phyloP scores from a whole-genome alignment of 371 early-diverging fungal genomes.

The Mucor lusitanicus region DNA sequence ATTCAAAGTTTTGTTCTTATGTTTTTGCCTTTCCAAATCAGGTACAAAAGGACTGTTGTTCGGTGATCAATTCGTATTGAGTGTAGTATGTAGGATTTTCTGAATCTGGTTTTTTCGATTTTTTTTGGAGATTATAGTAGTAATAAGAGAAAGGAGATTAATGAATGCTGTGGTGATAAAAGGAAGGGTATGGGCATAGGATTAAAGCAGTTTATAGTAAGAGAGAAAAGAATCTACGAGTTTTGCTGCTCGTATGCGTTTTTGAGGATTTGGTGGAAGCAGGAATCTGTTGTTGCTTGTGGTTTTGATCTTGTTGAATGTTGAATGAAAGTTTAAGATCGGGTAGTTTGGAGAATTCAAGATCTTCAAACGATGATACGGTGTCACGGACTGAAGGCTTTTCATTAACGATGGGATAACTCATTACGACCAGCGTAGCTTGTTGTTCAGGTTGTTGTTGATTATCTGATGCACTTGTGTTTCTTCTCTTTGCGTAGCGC shows the following conservation, averaged over 20 bases:
- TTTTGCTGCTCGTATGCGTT: slow-evolving; percentile 22
- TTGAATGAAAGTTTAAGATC: slow-evolving; percentile 30
- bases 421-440: slow-evolving; percentile 32
- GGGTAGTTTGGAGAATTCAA: slow-evolving; percentile 25
- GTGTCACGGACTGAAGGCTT: not conserved
- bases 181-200: slow-evolving; percentile 13
- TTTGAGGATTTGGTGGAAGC: slow-evolving; percentile 17
- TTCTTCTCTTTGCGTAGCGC: slow-evolving; percentile 39
- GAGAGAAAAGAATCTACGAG: slow-evolving; percentile 37
- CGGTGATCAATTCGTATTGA: no score
- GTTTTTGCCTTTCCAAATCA: no score
- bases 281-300: not conserved
- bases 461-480: slow-evolving; percentile 27
- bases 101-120: not conserved
- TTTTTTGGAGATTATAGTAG: not conserved
- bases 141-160: not conserved
- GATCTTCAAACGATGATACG: slow-evolving; percentile 15
- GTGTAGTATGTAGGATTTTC: no score
- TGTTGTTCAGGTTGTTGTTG: slow-evolving; percentile 11
- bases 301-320: slow-evolving; percentile 4
- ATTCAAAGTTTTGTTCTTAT: no score
- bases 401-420: not conserved
- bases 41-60: no score
- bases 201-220: slow-evolving; percentile 15
- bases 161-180: not conserved